phyloP scores from a whole-genome alignment of 164 flowering plant genomes.

The Chimonanthus salicifolius region DNA sequence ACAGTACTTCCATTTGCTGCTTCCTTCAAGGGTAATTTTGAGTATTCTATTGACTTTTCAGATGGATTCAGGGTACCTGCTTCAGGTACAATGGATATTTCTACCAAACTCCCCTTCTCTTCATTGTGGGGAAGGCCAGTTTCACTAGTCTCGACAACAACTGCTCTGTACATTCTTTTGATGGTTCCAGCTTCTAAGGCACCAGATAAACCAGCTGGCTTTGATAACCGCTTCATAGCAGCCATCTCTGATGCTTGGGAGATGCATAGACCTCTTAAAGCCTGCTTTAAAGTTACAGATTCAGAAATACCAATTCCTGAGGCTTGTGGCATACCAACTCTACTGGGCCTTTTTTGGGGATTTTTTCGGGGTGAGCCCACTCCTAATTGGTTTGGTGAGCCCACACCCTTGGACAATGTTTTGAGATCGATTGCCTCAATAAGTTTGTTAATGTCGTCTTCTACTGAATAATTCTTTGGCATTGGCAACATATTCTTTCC shows the following conservation, averaged over 20 bases:
- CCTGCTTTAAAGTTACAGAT: constrained; percentile 75
- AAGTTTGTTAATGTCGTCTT: constrained; percentile 60
- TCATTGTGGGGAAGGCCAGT: constrained; percentile 32
- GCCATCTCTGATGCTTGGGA: constrained; percentile 97
- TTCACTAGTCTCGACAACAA: constrained; percentile 47
- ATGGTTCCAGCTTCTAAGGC: constrained; percentile 52
- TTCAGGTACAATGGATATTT: constrained; percentile 62
- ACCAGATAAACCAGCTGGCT: constrained; percentile 35
- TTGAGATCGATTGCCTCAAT: constrained; percentile 49
- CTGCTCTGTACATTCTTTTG: constrained; percentile 51
- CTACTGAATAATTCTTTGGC: constrained; percentile 38
- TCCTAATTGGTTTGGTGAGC: constrained; percentile 21
- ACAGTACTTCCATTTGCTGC: constrained; percentile 15
- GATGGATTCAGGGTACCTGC: constrained; percentile 14
- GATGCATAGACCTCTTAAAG: constrained; percentile 77
- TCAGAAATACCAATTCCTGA: constrained; percentile 75
- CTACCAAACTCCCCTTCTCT: constrained; percentile 44
- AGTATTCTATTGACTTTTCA: constrained; percentile 21
- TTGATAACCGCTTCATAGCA: constrained; percentile 62
- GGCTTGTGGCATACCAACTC: constrained; percentile 41
- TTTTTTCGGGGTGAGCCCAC: constrained; percentile 35
- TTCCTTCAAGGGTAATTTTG: constrained; percentile 12
- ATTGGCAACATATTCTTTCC: constrained; percentile 16
- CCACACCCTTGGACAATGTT: constrained; percentile 25
- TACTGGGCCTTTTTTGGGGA: constrained; percentile 62